Evolutionary conservation across 768 basidiomycete genomes (phyloP), one percentile per base, ranked within the genome.

Genomic region (Termitomyces sp.): DNA sequence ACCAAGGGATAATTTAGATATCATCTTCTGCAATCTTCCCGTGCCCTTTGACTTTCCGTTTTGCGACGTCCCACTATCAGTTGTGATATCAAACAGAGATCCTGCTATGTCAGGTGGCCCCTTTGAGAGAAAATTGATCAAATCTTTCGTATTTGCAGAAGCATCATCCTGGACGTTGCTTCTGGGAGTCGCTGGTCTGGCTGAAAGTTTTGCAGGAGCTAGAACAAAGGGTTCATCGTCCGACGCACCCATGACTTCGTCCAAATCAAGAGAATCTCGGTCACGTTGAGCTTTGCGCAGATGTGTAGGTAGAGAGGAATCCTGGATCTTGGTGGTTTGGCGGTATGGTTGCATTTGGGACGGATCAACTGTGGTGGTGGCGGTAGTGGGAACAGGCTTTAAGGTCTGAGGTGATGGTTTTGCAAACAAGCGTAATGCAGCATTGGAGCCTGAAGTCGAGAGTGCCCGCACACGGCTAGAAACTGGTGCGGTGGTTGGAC

Each of bases 21-120:
- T 88, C 85, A 94, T 92, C 61, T 85, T 82, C 70, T 88, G 87
- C 59, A 94, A 73, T 26, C 90, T 80, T 49, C 83, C 83, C 55
- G 77, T 78, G 50, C 73, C 72, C 70, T 84, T 84, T 26, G 77
- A 75, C 57, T 81, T 81, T 7, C 70, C 68, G 54, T 74, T 75
- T 26, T 80, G 79, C 48, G 75, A 68, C 20, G 20, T 56, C 9
- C 61, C 60, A 49, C 64, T 56, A 45, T 71, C 73, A 22, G 64
- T 44, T 26, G 66, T 60, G 55, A 75, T 72, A 54, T 79, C 77
- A 16, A 81, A 80, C 2, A 83, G 82, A 6, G 84, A 84, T 52
- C 82, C 80, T 28, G 80, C 81, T 36, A 83, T 75, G 57, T 77
- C 76, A 49, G 82, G 83, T 5, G 83, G 83, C 6, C 83, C 83